Evolutionary conservation across 768 basidiomycete genomes (phyloP).

Genomic region (Fomitopsis pulvina): DNA sequence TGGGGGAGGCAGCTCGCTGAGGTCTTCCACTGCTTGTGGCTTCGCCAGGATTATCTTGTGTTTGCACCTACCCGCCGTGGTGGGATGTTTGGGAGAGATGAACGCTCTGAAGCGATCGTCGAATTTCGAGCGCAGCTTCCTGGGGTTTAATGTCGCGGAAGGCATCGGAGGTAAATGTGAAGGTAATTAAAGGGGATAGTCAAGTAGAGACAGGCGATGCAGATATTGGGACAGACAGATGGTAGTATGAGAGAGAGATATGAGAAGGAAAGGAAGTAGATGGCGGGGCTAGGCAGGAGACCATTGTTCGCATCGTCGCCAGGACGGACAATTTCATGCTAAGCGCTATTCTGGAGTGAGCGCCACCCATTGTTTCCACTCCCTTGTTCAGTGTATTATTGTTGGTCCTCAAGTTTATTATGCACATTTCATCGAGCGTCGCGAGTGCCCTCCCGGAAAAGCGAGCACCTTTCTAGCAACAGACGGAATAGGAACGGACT

Average conservation of each 20-base stretch:
- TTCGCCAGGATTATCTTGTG: background rate
- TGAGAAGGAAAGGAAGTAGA: background rate
- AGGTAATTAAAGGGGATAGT: background rate
- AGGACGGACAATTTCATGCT: background rate
- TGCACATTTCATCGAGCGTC: no score
- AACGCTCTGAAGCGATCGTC: conserved; percentile 4
- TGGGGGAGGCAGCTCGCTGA: conserved; percentile 2
- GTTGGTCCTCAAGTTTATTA: no score
- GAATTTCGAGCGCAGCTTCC: conserved; percentile 14
- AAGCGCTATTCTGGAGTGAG: no score
- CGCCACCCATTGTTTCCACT: no score
- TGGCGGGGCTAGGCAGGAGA: background rate
- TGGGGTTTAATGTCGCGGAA: background rate
- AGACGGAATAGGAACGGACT: no score
- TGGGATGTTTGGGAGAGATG: conserved; percentile 7
- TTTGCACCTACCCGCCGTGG: background rate
- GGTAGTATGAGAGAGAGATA: background rate
- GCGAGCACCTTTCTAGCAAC: no score
- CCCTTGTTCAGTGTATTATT: no score
- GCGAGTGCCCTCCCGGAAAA: no score
- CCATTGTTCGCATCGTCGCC: conserved; percentile 11
- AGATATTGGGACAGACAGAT: background rate
- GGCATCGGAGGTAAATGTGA: background rate
- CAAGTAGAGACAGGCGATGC: background rate
- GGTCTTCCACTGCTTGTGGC: background rate